Conservation (phyloP, 164 flowering plant genomes). For the Vitis rupestris region DNA sequence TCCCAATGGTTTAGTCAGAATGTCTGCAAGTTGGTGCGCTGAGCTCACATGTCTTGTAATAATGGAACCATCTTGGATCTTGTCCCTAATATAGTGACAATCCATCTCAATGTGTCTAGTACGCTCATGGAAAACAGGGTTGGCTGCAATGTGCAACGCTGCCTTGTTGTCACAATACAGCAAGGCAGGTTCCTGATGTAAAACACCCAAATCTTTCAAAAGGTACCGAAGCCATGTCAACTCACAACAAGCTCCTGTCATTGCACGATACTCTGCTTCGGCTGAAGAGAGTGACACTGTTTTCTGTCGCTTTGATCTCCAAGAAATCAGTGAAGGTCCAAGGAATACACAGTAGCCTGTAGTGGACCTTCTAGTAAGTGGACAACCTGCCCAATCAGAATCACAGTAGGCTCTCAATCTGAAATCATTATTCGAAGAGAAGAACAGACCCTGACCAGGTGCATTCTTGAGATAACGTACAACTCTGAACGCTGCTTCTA, state of each 20-base stretch:
- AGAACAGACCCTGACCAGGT: background rate
- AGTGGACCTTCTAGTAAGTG: background rate
- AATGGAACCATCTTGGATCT: conserved; percentile 2
- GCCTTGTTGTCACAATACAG: conserved; percentile 1
- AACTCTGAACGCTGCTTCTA: background rate
- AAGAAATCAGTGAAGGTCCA: background rate
- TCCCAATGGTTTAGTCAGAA: conserved; percentile 1
- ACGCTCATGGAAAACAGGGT: background rate
- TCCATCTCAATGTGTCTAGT: conserved; percentile 3
- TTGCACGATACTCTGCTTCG: background rate
- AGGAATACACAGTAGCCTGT: background rate
- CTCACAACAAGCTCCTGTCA: background rate
- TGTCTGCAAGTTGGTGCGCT: background rate
- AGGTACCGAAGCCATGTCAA: background rate
- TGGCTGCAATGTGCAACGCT: background rate
- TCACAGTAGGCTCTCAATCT: background rate
- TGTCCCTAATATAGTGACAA: background rate
- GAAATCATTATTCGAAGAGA: conserved; percentile 1
- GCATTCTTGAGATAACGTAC: background rate
- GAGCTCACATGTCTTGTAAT: background rate
- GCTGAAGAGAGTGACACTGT: background rate
- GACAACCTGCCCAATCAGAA: background rate
- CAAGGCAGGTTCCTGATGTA: background rate
- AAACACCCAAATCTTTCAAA: background rate
- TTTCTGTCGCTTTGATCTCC: background rate